Evolutionary conservation across 495 filamentous ascomycete species (phyloP).

Genomic region (Jackrogersella minutella): DNA sequence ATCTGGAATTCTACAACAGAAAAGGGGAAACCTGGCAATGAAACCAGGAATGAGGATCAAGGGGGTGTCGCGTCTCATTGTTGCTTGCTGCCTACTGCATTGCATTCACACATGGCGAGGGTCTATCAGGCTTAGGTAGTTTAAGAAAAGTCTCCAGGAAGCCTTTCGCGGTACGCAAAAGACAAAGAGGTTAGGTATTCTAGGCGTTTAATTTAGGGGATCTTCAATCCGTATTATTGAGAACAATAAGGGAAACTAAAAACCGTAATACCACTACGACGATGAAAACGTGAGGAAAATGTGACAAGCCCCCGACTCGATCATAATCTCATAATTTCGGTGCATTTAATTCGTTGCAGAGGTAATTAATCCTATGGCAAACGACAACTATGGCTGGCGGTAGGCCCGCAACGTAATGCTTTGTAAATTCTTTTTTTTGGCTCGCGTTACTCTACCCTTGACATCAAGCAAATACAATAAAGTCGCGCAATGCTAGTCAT

Average conservation of each 20-base stretch:
- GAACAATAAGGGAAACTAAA: background rate
- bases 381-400: background rate
- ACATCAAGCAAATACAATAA: conserved; percentile 42
- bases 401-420: background rate
- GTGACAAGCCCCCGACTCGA: background rate
- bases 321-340: background rate
- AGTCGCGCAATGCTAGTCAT: conserved; percentile 8
- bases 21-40: background rate
- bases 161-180: too few relatives aligned
- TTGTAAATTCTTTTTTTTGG: conserved; percentile 16
- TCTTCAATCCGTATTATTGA: background rate
- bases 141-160: conserved; percentile 1
- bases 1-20: too few relatives aligned
- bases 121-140: background rate
- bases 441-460: conserved; percentile 34
- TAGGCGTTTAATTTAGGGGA: conserved; percentile 1
- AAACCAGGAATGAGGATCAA: background rate
- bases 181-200: conserved; percentile 2
- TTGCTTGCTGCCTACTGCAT: background rate
- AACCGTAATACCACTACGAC: background rate
- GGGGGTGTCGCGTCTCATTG: background rate
- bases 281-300: background rate
- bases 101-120: background rate
- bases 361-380: background rate
- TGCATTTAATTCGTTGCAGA: background rate